Evolutionary conservation across 306 rosid genomes (phyloP).

Genomic region (Canavalia ensiformis): DNA sequence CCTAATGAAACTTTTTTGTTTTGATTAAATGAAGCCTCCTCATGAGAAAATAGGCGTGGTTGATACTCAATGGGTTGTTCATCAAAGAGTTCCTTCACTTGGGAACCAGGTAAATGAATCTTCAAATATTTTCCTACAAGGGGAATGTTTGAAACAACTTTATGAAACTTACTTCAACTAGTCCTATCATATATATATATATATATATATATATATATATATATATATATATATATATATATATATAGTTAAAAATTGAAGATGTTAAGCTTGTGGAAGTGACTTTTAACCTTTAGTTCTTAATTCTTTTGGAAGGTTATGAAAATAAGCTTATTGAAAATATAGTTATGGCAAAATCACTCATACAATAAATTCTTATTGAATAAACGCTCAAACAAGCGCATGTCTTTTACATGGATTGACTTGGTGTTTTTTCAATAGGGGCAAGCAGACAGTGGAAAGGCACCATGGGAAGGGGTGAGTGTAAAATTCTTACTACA

Average conservation of each 20-base stretch:
- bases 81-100: slow-evolving; percentile 86
- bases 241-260: not conserved
- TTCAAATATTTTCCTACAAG: not conserved
- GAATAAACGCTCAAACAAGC: not conserved
- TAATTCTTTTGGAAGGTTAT: not conserved
- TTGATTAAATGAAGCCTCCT: slow-evolving; percentile 64
- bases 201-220: no score
- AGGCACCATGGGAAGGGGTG: slow-evolving; percentile 92
- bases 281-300: not conserved
- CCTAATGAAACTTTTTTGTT: not conserved
- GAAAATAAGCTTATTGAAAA: not conserved
- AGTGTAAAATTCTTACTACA: slow-evolving; percentile 15
- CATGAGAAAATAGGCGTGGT: slow-evolving; percentile 93
- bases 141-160: not conserved
- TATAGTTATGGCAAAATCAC: not conserved
- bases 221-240: no score
- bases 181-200: no score
- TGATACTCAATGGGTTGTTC: slow-evolving; percentile 88
- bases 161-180: not conserved
- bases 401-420: slow-evolving; percentile 26
- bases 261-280: not conserved
- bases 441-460: slow-evolving; percentile 72
- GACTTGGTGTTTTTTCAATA: slow-evolving; percentile 38
- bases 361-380: not conserved
- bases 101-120: slow-evolving; percentile 73